A percentile compares a stretch with the other conserved stretches of the same genome.
Conservation (phyloP, 768 basidiomycete species). For the Suillus discolor region DNA sequence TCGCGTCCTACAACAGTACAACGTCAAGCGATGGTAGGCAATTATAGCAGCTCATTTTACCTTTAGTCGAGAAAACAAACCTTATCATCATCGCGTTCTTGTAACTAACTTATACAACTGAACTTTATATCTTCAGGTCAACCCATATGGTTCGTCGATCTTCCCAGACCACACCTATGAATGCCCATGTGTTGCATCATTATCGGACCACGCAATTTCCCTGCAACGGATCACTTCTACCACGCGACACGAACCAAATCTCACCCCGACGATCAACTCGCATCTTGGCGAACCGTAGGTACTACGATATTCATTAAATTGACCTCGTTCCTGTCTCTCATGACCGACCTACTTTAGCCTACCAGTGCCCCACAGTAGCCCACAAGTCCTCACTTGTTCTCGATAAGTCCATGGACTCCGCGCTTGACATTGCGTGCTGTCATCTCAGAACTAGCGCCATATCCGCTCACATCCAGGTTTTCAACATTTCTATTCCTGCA, state of each 20-base stretch:
- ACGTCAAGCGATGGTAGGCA: not conserved
- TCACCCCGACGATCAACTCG: not conserved
- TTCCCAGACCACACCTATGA: no score
- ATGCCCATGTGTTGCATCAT: not conserved
- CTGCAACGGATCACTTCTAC: constrained; percentile 2
- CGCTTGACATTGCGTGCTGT: not conserved
- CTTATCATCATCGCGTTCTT: not conserved
- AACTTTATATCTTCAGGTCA: constrained; percentile 6
- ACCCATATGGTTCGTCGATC: not conserved
- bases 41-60: not conserved
- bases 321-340: not conserved
- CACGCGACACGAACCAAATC: constrained; percentile 2
- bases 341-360: not conserved
- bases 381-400: not conserved
- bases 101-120: not conserved
- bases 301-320: not conserved
- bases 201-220: not conserved
- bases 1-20: not conserved
- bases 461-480: not conserved
- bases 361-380: not conserved
- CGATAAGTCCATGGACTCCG: not conserved
- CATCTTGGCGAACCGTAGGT: not conserved
- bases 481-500: not conserved
- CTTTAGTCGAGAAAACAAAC: not conserved
- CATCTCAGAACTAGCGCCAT: not conserved